These are phyloP conservation scores for Eurotiales sp. DNA, from an alignment of 2,329 filamentous ascomycete genomes.

Conservation along the genomic window DNA sequence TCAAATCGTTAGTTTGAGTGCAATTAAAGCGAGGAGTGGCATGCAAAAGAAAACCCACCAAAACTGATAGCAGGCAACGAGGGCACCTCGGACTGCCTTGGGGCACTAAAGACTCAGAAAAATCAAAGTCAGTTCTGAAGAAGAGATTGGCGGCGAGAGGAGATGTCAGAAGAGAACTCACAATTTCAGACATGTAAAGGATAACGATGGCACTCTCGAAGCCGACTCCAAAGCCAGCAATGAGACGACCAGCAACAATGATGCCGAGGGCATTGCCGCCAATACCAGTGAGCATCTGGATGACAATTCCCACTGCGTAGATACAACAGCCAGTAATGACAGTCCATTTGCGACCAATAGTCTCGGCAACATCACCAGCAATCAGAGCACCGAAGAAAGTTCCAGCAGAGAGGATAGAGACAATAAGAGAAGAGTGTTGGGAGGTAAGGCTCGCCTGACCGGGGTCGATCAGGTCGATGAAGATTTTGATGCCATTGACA, in stretches of 20 bases:
- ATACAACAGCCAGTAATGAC: slow-evolving; percentile 68
- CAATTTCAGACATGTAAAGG: slow-evolving; percentile 82
- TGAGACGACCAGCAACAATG: slow-evolving; percentile 68
- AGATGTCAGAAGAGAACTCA: slow-evolving; percentile 14
- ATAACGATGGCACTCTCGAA: slow-evolving; percentile 78
- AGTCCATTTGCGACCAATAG: slow-evolving; percentile 61
- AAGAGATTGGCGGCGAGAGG: neutral
- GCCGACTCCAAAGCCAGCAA: slow-evolving; percentile 74
- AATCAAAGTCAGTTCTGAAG: neutral
- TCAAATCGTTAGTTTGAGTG: no score
- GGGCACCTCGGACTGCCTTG: slow-evolving; percentile 70
- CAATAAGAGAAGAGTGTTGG: slow-evolving; percentile 58
- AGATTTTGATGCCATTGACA: slow-evolving; percentile 50
- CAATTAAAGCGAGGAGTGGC: no score
- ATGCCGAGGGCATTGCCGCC: slow-evolving; percentile 55
- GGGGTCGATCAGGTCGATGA: slow-evolving; percentile 39
- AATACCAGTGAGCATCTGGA: slow-evolving; percentile 58
- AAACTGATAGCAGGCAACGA: slow-evolving; percentile 83
- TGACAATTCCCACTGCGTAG: slow-evolving; percentile 65
- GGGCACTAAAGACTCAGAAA: slow-evolving; percentile 33
- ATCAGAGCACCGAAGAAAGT: slow-evolving; percentile 77
- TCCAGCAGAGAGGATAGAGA: slow-evolving; percentile 71
- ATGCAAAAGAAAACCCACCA: no score
- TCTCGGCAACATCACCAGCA: slow-evolving; percentile 73
- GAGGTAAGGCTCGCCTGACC: slow-evolving; percentile 43